Evolutionary conservation across 176 grass and related monocot species (phyloP).

Genomic region (Oryza meridionalis): DNA sequence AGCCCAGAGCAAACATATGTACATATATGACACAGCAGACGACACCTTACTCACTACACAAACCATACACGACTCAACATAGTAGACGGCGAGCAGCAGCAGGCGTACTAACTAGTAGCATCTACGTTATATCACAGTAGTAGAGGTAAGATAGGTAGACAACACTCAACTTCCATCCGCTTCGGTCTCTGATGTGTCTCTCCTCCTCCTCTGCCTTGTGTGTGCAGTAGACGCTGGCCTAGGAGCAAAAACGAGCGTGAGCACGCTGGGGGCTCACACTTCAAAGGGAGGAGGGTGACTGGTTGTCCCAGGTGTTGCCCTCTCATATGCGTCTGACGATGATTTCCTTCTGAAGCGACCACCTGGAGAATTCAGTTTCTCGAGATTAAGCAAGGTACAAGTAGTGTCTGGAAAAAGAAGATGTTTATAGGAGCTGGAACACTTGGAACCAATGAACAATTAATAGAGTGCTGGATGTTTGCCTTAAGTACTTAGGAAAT

Average conservation of each 20-base stretch:
- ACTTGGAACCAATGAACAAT: not conserved
- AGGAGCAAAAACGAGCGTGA: constrained; percentile 44
- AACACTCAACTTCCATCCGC: not conserved
- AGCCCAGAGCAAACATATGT: not conserved
- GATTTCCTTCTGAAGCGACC: constrained; percentile 97
- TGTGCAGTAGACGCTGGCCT: constrained; percentile 38
- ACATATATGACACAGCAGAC: constrained; percentile 30
- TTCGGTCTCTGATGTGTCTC: constrained; percentile 22
- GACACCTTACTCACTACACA: constrained; percentile 8
- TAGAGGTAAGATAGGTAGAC: constrained; percentile 26
- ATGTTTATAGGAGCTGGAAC: not conserved
- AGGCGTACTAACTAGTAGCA: not conserved
- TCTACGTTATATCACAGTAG: constrained; percentile 46
- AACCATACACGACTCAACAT: not conserved
- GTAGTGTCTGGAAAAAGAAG: not conserved
- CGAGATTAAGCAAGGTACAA: constrained; percentile 9
- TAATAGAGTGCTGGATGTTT: not conserved
- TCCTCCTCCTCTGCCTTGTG: constrained; percentile 26
- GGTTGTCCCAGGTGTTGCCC: constrained; percentile 45
- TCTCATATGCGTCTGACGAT: constrained; percentile 73
- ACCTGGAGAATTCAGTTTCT: constrained; percentile 36
- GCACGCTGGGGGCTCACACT: constrained; percentile 50
- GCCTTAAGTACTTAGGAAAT: not conserved
- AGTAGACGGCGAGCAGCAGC: constrained; percentile 1
- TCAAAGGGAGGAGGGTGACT: constrained; percentile 62